Conservation (phyloP, 495 filamentous ascomycete species). For the Viridothelium virens region DNA sequence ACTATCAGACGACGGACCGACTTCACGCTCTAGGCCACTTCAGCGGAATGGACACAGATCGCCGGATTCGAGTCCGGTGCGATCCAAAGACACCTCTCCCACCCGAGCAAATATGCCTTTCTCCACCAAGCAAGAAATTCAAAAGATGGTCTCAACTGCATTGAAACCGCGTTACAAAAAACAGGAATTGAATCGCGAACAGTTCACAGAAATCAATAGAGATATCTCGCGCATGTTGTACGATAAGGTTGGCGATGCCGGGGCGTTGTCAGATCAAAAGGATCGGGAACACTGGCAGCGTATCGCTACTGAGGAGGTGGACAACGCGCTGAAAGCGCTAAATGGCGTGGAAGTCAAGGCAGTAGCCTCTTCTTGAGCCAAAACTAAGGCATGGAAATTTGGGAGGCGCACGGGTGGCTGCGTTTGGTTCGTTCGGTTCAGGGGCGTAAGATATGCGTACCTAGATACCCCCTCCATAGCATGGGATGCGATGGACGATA, state of each 20-base stretch:
- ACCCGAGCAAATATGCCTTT: slow-evolving; percentile 48
- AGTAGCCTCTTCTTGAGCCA: neutral
- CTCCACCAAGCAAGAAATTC: slow-evolving; percentile 71
- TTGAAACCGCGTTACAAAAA: slow-evolving; percentile 67
- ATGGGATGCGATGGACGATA: no score
- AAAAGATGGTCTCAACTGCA: slow-evolving; percentile 67
- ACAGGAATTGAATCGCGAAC: slow-evolving; percentile 63
- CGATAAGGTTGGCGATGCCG: slow-evolving; percentile 59
- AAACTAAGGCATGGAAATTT: neutral
- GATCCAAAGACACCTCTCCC: slow-evolving; percentile 29
- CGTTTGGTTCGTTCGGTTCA: neutral
- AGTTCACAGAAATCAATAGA: slow-evolving; percentile 83
- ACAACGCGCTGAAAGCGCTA: slow-evolving; percentile 47
- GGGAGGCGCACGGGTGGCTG: neutral
- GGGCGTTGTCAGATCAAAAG: slow-evolving; percentile 46
- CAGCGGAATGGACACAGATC: neutral
- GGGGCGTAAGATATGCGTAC: neutral
- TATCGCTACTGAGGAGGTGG: slow-evolving; percentile 66
- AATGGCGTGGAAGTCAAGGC: neutral
- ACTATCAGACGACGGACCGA: neutral
- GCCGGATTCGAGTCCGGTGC: neutral
- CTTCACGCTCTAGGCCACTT: neutral
- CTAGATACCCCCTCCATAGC: neutral
- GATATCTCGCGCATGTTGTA: slow-evolving; percentile 79
- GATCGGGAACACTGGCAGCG: slow-evolving; percentile 57